Evolutionary conservation across 257 asterid species (phyloP).

Genomic region (Eucommia ulmoides): DNA sequence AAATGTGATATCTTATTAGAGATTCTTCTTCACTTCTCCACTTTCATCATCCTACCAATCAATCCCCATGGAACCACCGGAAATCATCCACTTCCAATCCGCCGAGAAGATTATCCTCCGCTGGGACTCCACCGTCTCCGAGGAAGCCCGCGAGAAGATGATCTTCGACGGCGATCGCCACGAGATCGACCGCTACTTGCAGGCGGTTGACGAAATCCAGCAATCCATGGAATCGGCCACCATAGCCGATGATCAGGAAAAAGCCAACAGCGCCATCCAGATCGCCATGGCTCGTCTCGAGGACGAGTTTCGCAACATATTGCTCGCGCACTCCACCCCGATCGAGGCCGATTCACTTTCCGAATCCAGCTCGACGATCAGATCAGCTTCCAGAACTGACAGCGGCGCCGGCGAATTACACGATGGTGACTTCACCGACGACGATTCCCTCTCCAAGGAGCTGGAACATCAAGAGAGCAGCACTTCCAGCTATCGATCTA

Average conservation of each 20-base stretch:
- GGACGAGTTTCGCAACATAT: conserved; percentile 85
- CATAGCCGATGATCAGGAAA: conserved; percentile 30
- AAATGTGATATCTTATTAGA: no score
- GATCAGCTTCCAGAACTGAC: not conserved
- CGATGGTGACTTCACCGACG: conserved; percentile 28
- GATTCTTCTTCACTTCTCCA: no score
- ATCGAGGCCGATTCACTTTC: conserved; percentile 46
- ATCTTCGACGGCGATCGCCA: conserved; percentile 63
- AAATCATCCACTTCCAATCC: conserved; percentile 21
- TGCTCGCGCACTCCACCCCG: conserved; percentile 48
- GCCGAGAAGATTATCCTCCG: conserved; percentile 59
- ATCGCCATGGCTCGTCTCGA: conserved; percentile 96
- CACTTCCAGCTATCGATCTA: conserved; percentile 36
- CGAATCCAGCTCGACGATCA: conserved; percentile 18
- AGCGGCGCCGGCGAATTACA: conserved; percentile 7
- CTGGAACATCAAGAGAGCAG: conserved; percentile 52
- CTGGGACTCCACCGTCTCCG: conserved; percentile 84
- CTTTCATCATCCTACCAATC: no score
- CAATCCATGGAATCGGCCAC: conserved; percentile 29
- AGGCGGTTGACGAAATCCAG: conserved; percentile 77
- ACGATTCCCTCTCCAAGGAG: conserved; percentile 21
- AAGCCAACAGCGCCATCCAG: conserved; percentile 42
- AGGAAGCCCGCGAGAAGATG: conserved; percentile 58
- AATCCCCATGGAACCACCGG: conserved; percentile 77
- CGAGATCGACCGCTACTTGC: conserved; percentile 65